Evolutionary conservation across 2,329 filamentous ascomycete species (phyloP).

Genomic region (Diaporthe eres): DNA sequence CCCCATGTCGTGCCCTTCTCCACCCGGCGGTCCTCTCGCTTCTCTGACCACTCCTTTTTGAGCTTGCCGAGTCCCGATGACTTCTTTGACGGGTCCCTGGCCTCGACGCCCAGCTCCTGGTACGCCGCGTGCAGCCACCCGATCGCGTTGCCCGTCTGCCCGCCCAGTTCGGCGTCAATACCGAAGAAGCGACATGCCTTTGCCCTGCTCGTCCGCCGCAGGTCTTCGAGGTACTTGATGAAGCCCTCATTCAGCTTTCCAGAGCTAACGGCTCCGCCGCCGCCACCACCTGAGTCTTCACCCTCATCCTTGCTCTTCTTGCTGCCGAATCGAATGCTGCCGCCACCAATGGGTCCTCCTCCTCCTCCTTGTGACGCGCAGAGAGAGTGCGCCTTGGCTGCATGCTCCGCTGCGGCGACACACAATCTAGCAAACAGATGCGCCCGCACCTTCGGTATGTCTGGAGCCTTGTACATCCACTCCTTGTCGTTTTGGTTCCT

Average conservation of each 20-base stretch:
- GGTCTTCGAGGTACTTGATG: conserved; percentile 80
- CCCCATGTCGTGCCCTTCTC: conserved; percentile 84
- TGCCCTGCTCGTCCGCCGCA: conserved; percentile 81
- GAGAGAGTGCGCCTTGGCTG: conserved; percentile 76
- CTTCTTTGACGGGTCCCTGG: conserved; percentile 63
- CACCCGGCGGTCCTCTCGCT: conserved; percentile 82
- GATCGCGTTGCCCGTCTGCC: conserved; percentile 86
- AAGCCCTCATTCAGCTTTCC: conserved; percentile 76
- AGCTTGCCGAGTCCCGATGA: conserved; percentile 72
- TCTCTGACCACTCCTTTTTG: conserved; percentile 82
- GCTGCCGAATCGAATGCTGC: conserved; percentile 16
- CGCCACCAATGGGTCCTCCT: background rate
- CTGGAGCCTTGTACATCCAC: conserved; percentile 95
- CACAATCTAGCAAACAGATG: conserved; percentile 91
- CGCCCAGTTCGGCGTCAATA: conserved; percentile 87
- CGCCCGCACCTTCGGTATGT: conserved; percentile 89
- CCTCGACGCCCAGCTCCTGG: conserved; percentile 78
- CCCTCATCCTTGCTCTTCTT: conserved; percentile 27
- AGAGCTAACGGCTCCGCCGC: conserved; percentile 47
- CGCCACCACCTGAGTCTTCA: conserved; percentile 43
- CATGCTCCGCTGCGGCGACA: conserved; percentile 89
- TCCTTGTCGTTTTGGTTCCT: conserved; percentile 88
- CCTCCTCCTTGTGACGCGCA: conserved; percentile 47
- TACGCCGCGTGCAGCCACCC: conserved; percentile 87
- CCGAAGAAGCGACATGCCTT: conserved; percentile 93